These are phyloP conservation scores for Platanthera zijinensis DNA, from an alignment of 106 monocot genomes.

Conservation along the genomic window DNA sequence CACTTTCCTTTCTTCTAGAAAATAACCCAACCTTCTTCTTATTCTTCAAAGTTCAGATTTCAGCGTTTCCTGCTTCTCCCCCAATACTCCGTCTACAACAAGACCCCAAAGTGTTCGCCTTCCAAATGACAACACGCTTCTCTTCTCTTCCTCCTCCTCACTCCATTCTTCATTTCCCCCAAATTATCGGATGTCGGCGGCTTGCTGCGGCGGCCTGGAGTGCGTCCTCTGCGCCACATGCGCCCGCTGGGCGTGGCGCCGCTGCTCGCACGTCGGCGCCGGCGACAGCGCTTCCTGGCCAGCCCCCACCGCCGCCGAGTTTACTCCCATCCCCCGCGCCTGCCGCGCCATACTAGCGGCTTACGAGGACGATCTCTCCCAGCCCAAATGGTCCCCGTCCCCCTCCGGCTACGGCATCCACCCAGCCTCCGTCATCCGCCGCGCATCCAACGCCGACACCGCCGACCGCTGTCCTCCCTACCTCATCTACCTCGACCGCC, in stretches of 20 bases:
- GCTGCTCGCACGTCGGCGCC: slow-evolving; percentile 37
- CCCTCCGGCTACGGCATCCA: slow-evolving; percentile 34
- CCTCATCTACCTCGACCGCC: slow-evolving; percentile 33
- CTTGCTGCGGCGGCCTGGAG: slow-evolving; percentile 23
- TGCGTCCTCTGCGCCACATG: slow-evolving; percentile 41
- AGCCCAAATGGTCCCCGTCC: slow-evolving; percentile 21
- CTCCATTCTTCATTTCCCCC: not conserved
- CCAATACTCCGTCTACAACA: too few relatives aligned
- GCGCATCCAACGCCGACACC: slow-evolving; percentile 28
- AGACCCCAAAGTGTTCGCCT: not conserved
- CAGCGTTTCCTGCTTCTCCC: not conserved
- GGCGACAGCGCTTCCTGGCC: slow-evolving; percentile 47
- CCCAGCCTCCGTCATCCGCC: slow-evolving; percentile 16
- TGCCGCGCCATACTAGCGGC: slow-evolving; percentile 46
- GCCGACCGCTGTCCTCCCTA: slow-evolving; percentile 37
- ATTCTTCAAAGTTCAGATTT: too few relatives aligned
- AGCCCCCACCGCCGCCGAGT: slow-evolving; percentile 18
- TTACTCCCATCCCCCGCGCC: slow-evolving; percentile 41
- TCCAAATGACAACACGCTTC: not conserved
- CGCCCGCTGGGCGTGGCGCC: slow-evolving; percentile 46
- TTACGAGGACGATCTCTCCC: slow-evolving; percentile 44
- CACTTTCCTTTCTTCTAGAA: too few relatives aligned
- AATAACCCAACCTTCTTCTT: too few relatives aligned
- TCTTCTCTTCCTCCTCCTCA: not conserved
- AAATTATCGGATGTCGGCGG: not conserved